Conservation (phyloP, 2,329 filamentous ascomycete species). For the Calonectria pseudoturangicola region DNA sequence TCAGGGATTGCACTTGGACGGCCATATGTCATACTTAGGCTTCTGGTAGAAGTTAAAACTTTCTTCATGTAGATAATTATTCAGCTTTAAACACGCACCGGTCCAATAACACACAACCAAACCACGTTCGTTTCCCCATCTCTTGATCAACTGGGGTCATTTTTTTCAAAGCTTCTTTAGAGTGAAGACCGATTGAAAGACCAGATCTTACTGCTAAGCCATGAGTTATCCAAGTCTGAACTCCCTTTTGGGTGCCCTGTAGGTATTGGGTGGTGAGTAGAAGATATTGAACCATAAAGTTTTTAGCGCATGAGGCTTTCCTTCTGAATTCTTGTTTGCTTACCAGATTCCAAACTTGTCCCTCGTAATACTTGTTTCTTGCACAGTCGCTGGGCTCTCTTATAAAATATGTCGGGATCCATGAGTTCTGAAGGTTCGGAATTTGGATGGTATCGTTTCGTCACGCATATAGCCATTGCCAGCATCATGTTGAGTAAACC, state of each 20-base stretch:
- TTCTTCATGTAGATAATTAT: background rate
- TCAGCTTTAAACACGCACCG: slow-evolving; percentile 20
- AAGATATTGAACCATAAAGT: slow-evolving; percentile 64
- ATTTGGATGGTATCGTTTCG: slow-evolving; percentile 49
- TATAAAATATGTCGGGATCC: slow-evolving; percentile 67
- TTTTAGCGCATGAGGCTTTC: background rate
- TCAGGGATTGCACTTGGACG: slow-evolving; percentile 43
- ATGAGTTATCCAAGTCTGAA: slow-evolving; percentile 72
- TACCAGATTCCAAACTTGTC: slow-evolving; percentile 64
- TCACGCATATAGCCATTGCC: slow-evolving; percentile 65
- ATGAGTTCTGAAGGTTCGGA: slow-evolving; percentile 51
- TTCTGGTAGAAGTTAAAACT: slow-evolving; percentile 5
- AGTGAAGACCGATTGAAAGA: slow-evolving; percentile 71
- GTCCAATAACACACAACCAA: slow-evolving; percentile 45
- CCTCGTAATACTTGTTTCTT: slow-evolving; percentile 62
- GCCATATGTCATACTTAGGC: slow-evolving; percentile 42
- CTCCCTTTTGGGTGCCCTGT: slow-evolving; percentile 71
- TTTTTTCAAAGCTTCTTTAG: slow-evolving; percentile 57
- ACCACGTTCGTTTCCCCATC: slow-evolving; percentile 68
- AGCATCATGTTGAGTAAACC: slow-evolving; percentile 70
- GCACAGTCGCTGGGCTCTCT: slow-evolving; percentile 65
- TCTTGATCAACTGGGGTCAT: slow-evolving; percentile 66
- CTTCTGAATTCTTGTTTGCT: background rate
- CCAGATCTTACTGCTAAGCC: slow-evolving; percentile 71
- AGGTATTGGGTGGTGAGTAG: slow-evolving; percentile 71